Conservation (phyloP, 495 filamentous ascomycete genomes). For the Penicillium tannophilum region DNA sequence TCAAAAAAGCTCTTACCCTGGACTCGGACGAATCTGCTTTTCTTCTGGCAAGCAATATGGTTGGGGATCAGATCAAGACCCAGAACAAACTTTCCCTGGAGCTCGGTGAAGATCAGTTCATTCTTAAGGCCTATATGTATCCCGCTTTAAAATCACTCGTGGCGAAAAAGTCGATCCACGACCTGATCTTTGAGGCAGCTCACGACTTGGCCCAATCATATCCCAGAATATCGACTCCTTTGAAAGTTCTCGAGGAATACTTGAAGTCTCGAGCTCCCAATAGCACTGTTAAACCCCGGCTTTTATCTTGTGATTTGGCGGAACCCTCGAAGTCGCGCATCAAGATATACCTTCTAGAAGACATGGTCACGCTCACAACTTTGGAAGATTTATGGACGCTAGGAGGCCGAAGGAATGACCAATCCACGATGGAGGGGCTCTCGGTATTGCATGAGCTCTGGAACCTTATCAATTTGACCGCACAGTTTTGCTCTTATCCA, state of each 20-base stretch:
- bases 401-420: conserved; percentile 7
- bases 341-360: conserved; percentile 19
- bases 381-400: conserved; percentile 20
- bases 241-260: conserved; percentile 11
- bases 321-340: conserved; percentile 12
- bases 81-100: conserved; percentile 22
- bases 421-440: conserved; percentile 2
- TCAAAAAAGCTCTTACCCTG: conserved; percentile 2
- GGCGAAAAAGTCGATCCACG: conserved; percentile 10
- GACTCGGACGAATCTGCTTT: background rate
- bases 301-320: conserved; percentile 23
- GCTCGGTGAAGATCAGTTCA: conserved; percentile 4
- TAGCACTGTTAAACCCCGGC: conserved; percentile 2
- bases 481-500: background rate
- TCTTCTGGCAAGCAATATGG: background rate
- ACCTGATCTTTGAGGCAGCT: conserved; percentile 11
- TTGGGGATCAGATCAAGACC: conserved; percentile 8
- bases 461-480: conserved; percentile 8
- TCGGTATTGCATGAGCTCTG: conserved; percentile 15
- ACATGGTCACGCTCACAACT: conserved; percentile 2
- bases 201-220: background rate
- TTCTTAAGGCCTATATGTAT: conserved; percentile 16
- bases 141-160: conserved; percentile 9
- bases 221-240: background rate
- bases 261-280: conserved; percentile 11